Evolutionary conservation across 805 yeast species (phyloP).

Genomic region (Kodamaea restingae): DNA sequence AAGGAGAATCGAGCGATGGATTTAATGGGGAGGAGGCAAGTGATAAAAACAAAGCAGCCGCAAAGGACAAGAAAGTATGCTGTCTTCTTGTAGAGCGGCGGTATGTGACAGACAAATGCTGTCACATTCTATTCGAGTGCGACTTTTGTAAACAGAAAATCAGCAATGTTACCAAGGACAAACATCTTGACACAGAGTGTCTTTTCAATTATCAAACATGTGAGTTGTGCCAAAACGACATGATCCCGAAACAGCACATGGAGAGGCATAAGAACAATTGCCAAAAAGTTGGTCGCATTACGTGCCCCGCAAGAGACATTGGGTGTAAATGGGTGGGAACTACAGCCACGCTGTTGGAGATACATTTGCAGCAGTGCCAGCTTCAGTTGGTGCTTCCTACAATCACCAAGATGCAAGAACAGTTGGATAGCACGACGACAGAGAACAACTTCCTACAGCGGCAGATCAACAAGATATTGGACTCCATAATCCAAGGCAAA

Average conservation of each 20-base stretch:
- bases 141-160: slow-evolving; percentile 30
- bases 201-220: slow-evolving; percentile 38
- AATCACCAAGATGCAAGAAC: slow-evolving; percentile 18
- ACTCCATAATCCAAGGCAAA: slow-evolving; percentile 47
- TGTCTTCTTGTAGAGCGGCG: slow-evolving; percentile 20
- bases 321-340: slow-evolving; percentile 50
- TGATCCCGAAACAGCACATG: slow-evolving; percentile 35
- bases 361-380: slow-evolving; percentile 32
- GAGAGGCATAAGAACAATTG: slow-evolving; percentile 43
- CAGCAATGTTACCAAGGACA: slow-evolving; percentile 23
- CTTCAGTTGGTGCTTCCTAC: slow-evolving; percentile 28
- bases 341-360: slow-evolving; percentile 33
- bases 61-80: slow-evolving; percentile 8
- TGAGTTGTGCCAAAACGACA: slow-evolving; percentile 38
- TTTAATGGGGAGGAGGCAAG: slow-evolving; percentile 9
- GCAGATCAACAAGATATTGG: slow-evolving; percentile 44
- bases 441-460: slow-evolving; percentile 40
- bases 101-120: slow-evolving; percentile 26
- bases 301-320: slow-evolving; percentile 45
- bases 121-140: slow-evolving; percentile 38
- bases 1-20: slow-evolving; percentile 8
- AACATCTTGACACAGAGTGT: slow-evolving; percentile 40
- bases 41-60: not conserved
- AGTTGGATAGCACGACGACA: slow-evolving; percentile 22
- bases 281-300: slow-evolving; percentile 31